A percentile compares a stretch with the other conserved stretches of the same genome.
Evolutionary conservation across 441 rosid species (phyloP).

Genomic region (Manihot esculenta): DNA sequence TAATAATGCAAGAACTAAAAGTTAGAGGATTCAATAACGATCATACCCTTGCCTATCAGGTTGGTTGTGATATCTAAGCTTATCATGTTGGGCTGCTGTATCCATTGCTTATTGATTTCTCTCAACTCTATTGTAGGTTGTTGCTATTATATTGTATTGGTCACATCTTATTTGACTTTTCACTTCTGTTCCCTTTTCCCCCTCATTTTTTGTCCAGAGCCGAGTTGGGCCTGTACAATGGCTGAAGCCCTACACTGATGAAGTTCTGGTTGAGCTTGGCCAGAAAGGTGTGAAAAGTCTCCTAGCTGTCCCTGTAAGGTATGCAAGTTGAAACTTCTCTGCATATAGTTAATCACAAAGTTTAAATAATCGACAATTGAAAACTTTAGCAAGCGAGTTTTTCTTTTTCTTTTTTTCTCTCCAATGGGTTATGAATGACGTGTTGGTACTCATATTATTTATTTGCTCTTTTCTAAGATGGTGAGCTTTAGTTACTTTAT

Average conservation of each 20-base stretch:
- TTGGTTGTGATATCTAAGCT: conserved; percentile 26
- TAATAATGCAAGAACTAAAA: conserved; percentile 83
- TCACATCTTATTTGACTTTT: background rate
- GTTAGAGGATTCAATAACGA: conserved; percentile 65
- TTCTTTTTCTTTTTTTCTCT: too few species aligned
- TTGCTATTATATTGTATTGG: background rate
- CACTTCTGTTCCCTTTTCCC: background rate
- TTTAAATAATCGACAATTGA: background rate
- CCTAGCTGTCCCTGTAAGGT: conserved; percentile 95
- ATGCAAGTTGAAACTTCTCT: conserved; percentile 4
- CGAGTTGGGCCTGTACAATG: conserved; percentile 99
- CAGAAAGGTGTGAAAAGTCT: conserved; percentile 92
- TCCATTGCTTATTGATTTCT: background rate
- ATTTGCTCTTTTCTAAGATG: background rate
- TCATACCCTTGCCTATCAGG: conserved; percentile 92
- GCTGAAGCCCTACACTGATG: conserved; percentile 96
- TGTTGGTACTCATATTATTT: too few species aligned
- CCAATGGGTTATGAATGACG: too few species aligned
- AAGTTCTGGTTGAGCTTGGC: conserved; percentile 93
- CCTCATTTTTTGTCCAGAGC: conserved; percentile 49
- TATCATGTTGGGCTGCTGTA: background rate
- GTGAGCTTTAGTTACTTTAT: background rate
- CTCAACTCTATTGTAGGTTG: background rate
- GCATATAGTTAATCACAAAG: background rate
- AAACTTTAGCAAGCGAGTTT: background rate